Evolutionary conservation across 1,284 basidiomycete species (phyloP).

Genomic region (Ustilago sp.): DNA sequence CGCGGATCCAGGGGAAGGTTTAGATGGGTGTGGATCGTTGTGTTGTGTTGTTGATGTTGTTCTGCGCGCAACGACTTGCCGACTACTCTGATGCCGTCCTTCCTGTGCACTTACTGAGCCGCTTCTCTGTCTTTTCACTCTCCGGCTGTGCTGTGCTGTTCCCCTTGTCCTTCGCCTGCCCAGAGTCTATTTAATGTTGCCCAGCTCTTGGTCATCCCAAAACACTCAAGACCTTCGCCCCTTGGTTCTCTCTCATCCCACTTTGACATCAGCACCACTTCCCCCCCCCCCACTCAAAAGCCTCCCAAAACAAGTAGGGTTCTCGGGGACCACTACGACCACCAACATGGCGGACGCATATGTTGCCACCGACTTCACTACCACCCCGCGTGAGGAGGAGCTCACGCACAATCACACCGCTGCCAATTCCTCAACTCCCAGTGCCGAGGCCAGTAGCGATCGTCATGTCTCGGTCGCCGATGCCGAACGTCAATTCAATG

Average conservation of each 20-base stretch:
- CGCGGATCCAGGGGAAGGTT: too few relatives aligned
- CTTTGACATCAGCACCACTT: background rate
- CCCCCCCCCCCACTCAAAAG: background rate
- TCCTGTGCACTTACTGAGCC: too few relatives aligned
- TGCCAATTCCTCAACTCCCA: slow-evolving; percentile 23
- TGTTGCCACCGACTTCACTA: slow-evolving; percentile 32
- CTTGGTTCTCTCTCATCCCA: background rate
- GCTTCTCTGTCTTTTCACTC: too few relatives aligned
- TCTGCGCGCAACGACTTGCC: too few relatives aligned
- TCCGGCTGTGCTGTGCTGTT: too few relatives aligned
- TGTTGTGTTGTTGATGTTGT: too few relatives aligned
- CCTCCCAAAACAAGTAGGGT: background rate
- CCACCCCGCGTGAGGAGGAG: slow-evolving; percentile 12
- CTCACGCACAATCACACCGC: slow-evolving; percentile 17
- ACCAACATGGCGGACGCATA: slow-evolving; percentile 24
- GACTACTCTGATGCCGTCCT: too few relatives aligned
- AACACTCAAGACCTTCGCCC: background rate
- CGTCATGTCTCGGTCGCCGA: slow-evolving; percentile 43
- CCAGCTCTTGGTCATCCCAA: background rate
- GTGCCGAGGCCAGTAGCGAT: slow-evolving; percentile 17
- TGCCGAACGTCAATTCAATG: slow-evolving; percentile 37
- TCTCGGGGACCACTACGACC: background rate
- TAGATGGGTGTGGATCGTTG: too few relatives aligned
- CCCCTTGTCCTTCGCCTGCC: too few relatives aligned
- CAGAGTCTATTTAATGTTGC: too few relatives aligned